Evolutionary conservation across 805 yeast genomes (phyloP).

Genomic region (Saccharomycopsis capsularis): DNA sequence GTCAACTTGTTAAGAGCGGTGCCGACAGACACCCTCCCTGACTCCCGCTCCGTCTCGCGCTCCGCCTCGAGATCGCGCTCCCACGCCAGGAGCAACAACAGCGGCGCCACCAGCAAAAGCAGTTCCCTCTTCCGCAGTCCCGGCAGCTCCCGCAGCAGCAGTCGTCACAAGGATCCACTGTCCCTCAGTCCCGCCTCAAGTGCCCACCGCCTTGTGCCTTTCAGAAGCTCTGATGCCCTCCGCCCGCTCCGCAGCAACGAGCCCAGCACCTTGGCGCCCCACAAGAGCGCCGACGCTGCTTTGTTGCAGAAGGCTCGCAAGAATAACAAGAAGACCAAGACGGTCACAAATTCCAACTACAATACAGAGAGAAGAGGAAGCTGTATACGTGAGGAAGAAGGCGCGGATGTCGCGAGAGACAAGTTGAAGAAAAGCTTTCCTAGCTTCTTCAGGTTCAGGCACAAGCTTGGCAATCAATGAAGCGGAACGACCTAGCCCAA

Average conservation of each 20-base stretch:
- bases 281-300: conserved; percentile 7
- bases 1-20: conserved; percentile 4
- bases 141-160: background rate
- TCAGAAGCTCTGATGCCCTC: background rate
- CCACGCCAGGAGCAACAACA: background rate
- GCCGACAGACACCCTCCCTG: conserved; percentile 1
- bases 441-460: conserved; percentile 4
- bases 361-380: conserved; percentile 1
- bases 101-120: background rate
- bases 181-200: background rate
- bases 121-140: background rate
- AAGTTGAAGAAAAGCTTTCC: conserved; percentile 6
- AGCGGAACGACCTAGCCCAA: no score
- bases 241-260: background rate
- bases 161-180: background rate
- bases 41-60: background rate
- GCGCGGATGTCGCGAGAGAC: background rate
- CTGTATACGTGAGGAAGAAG: background rate
- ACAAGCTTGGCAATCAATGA: conserved; percentile 1
- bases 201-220: background rate
- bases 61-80: background rate
- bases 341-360: background rate
- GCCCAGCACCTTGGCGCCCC: conserved; percentile 5
- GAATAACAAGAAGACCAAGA: background rate
- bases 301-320: background rate